Percentiles rank a stretch among this genome's conserved stretches.
Conservation (phyloP, 164 flowering plant species). For the Paratinospora sagittata region DNA sequence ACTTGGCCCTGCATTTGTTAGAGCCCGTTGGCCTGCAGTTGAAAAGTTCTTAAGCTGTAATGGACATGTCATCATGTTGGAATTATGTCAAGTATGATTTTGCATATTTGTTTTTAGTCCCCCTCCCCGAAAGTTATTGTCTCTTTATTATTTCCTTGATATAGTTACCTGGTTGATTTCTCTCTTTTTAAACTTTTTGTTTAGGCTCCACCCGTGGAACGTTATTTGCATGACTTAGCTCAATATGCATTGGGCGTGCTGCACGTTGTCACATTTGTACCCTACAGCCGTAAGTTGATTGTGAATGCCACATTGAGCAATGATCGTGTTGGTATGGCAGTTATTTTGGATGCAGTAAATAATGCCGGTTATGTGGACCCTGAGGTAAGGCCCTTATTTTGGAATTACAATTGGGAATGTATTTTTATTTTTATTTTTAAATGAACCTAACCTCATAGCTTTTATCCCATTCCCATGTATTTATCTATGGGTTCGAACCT, state of each 20-base stretch:
- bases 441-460: not conserved
- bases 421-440: too few relatives aligned
- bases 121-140: not conserved
- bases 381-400: slow-evolving; percentile 46
- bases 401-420: not conserved
- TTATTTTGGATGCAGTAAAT: slow-evolving; percentile 87
- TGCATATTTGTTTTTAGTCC: not conserved
- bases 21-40: slow-evolving; percentile 82
- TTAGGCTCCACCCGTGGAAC: slow-evolving; percentile 95
- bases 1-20: slow-evolving; percentile 87
- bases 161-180: slow-evolving; percentile 2
- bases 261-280: slow-evolving; percentile 83
- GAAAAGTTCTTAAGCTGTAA: slow-evolving; percentile 62
- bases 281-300: slow-evolving; percentile 71
- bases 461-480: not conserved
- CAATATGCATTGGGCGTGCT: slow-evolving; percentile 97
- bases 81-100: slow-evolving; percentile 70
- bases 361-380: slow-evolving; percentile 64
- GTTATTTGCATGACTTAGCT: slow-evolving; percentile 92
- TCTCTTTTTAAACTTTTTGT: not conserved
- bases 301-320: slow-evolving; percentile 80
- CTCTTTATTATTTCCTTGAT: not conserved
- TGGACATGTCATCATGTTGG: slow-evolving; percentile 89
- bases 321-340: slow-evolving; percentile 89
- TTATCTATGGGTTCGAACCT: not conserved